A percentile compares a stretch with the other conserved stretches of the same genome.
These are phyloP conservation scores for Tulasnella sp. DNA, from an alignment of 768 basidiomycete species.

Conservation along the genomic window DNA sequence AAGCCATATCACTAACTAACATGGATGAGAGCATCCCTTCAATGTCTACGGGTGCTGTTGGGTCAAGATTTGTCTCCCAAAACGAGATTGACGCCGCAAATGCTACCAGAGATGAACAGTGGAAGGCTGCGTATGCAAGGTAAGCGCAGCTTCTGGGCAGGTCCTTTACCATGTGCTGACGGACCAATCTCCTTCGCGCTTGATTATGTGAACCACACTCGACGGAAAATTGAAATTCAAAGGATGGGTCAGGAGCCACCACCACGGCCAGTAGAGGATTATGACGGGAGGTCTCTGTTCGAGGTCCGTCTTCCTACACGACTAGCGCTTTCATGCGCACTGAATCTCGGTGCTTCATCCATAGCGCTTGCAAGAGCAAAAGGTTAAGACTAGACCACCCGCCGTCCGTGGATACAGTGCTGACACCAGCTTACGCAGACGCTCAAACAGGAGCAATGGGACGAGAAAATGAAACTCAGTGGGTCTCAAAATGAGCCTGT, in stretches of 20 bases:
- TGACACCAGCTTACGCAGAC: slow-evolving; percentile 35
- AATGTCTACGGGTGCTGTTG: slow-evolving; percentile 57
- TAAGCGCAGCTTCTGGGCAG: slow-evolving; percentile 19
- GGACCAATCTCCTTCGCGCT: slow-evolving; percentile 1
- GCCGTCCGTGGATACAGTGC: slow-evolving; percentile 1
- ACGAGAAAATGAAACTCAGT: slow-evolving; percentile 73
- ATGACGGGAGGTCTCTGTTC: slow-evolving; percentile 77
- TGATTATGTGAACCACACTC: not conserved
- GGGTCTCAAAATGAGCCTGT: not conserved
- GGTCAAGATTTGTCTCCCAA: slow-evolving; percentile 76
- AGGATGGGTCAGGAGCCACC: slow-evolving; percentile 82
- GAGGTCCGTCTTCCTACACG: slow-evolving; percentile 47
- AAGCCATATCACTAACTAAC: too few species aligned
- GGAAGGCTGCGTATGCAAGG: slow-evolving; percentile 86
- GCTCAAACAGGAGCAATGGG: slow-evolving; percentile 90
- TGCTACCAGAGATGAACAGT: slow-evolving; percentile 62
- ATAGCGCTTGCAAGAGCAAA: slow-evolving; percentile 85
- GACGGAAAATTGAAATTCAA: not conserved
- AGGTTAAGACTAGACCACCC: slow-evolving; percentile 34
- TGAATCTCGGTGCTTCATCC: slow-evolving; percentile 15
- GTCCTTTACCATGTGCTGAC: not conserved
- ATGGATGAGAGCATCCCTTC: slow-evolving; percentile 40
- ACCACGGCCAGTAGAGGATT: slow-evolving; percentile 62
- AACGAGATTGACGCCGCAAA: slow-evolving; percentile 65
- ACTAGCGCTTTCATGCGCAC: not conserved